phyloP scores from a whole-genome alignment of 345 rosid genomes.

The Chamaenerion angustifolium region DNA sequence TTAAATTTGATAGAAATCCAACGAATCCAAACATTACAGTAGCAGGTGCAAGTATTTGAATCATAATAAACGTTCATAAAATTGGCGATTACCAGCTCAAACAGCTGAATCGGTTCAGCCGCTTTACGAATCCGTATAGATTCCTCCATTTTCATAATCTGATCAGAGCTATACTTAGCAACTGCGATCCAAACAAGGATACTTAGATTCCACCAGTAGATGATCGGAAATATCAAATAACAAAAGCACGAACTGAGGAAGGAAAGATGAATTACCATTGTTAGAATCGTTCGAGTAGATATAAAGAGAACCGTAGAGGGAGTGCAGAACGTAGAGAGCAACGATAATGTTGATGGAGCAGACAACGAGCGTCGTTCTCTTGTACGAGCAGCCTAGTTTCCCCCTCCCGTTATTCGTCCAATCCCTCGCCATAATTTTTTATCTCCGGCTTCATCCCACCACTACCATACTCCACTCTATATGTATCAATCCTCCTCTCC shows the following conservation, averaged over 20 bases:
- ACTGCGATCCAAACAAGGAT: slow-evolving; percentile 19
- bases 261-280: slow-evolving; percentile 12
- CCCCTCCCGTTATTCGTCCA: slow-evolving; percentile 30
- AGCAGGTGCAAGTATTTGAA: neutral
- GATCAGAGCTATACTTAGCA: slow-evolving; percentile 61
- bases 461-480: neutral
- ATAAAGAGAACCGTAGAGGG: slow-evolving; percentile 68
- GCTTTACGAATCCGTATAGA: slow-evolving; percentile 74
- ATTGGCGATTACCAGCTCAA: slow-evolving; percentile 35
- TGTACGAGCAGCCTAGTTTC: slow-evolving; percentile 37
- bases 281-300: slow-evolving; percentile 37
- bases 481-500: too few relatives aligned
- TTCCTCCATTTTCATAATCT: slow-evolving; percentile 84
- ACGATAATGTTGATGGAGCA: slow-evolving; percentile 82
- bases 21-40: neutral
- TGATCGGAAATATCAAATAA: neutral
- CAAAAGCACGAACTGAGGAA: neutral
- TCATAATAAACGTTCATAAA: neutral
- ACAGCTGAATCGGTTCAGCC: slow-evolving; percentile 45
- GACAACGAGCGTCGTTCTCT: slow-evolving; percentile 62
- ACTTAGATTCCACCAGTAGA: too few relatives aligned
- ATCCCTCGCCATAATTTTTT: slow-evolving; percentile 36
- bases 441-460: slow-evolving; percentile 38
- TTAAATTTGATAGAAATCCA: neutral
- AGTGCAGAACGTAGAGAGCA: slow-evolving; percentile 84